These are phyloP conservation scores for Schizothecium vesticola DNA, from an alignment of 495 filamentous ascomycete genomes.

Conservation along the genomic window DNA sequence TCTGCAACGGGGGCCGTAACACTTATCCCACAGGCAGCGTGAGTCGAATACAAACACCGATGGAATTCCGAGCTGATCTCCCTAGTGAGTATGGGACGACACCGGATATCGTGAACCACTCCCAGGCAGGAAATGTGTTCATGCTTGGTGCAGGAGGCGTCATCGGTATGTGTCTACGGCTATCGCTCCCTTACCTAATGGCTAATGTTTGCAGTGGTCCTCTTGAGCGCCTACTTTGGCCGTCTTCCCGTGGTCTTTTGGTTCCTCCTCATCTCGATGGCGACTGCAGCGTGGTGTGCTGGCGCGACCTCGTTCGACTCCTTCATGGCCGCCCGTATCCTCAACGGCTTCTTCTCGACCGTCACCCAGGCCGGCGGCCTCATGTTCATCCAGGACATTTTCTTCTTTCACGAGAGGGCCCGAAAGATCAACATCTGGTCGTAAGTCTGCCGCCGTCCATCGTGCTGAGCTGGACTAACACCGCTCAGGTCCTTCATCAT, in stretches of 20 bases:
- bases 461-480: background rate
- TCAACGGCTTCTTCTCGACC: constrained; percentile 60
- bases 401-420: constrained; percentile 60
- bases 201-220: constrained; percentile 35
- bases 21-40: constrained; percentile 47
- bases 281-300: constrained; percentile 50
- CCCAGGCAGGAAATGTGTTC: constrained; percentile 53
- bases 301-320: constrained; percentile 48
- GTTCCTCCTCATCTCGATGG: constrained; percentile 45
- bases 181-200: too few relatives aligned
- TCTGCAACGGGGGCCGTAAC: constrained; percentile 51
- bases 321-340: constrained; percentile 54
- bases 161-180: constrained; percentile 27
- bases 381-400: constrained; percentile 61
- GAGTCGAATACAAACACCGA: constrained; percentile 1
- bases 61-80: background rate
- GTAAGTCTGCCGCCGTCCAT: constrained; percentile 7
- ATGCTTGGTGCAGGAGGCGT: constrained; percentile 53
- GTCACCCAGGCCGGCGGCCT: constrained; percentile 49
- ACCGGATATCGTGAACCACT: constrained; percentile 49
- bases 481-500: constrained; percentile 28
- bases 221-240: constrained; percentile 53
- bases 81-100: constrained; percentile 42
- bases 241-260: constrained; percentile 57
- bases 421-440: constrained; percentile 62